Evolutionary conservation across 306 rosid species (phyloP), one percentile per base, ranked within the genome.

Genomic region (Rosa chinensis): DNA sequence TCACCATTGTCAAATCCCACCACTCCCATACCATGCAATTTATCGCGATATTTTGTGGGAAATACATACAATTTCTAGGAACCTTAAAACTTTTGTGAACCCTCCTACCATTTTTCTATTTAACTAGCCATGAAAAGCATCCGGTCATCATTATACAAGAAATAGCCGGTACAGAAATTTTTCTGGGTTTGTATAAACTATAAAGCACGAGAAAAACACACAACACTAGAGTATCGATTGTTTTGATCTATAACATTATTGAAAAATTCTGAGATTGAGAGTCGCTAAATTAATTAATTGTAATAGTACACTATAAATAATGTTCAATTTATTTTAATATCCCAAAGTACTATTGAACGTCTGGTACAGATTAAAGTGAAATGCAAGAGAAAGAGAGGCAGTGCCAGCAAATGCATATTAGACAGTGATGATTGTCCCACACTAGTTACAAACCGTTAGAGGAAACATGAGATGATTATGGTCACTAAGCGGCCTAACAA

Each of bases 401-500:
- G 10, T 10, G 18, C 37, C 48, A 73, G 48, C 25, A 0, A 17
- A 10, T 40, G 18, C 64, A 48, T 21, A 58, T 23, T 66, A 58
- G 73, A 82, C 76, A 70, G 77, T 66, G 74, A 84, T 84, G 82
- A 81, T 84, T 76, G 68, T 50, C 28, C 73, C 82, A 80, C 40
- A 28, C 71, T 2, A 79, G 58, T 25, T 78, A 49, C 3, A 58
- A 62, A 82, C 92, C 89, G 89, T 87, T 83, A 62, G 16, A 62
- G 77, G 89, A 69, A 75, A 83, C 89, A 82, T 28, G n/a, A 14
- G 35, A 86, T 82, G 72, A 84, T 82, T 73, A 73, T 49, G 62
- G 68, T 23, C 80, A 61, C 83, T 77, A 61, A 78, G 28, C 73
- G 70, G 72, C 68, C 58, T 47, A 32, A 52, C n/a, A 23, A n/a